Conservation (phyloP, 192 early-diverging fungal genomes). For the Glomus cerebriforme region DNA sequence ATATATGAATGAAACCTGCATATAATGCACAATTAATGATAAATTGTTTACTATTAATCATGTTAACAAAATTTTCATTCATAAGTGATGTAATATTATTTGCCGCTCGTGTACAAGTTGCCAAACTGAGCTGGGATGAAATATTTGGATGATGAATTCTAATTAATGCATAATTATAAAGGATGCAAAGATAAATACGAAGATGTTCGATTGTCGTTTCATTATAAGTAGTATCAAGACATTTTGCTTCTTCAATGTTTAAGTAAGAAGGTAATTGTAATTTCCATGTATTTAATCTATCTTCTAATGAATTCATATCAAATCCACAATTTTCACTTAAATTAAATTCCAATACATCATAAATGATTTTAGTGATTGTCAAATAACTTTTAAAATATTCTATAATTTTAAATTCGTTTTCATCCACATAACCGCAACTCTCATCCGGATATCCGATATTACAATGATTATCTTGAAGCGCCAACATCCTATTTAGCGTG, state of each 20-base stretch:
- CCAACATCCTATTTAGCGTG: neutral
- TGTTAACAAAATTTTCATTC: conserved; percentile 7
- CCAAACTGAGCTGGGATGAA: neutral
- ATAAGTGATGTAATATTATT: conserved; percentile 18
- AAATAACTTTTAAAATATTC: conserved; percentile 5
- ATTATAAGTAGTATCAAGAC: neutral
- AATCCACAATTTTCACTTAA: neutral
- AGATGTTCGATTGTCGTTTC: conserved; percentile 26
- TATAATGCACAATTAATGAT: conserved; percentile 22
- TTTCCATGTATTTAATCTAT: conserved; percentile 6
- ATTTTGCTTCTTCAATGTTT: neutral
- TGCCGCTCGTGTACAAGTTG: neutral
- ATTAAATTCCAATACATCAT: conserved; percentile 16
- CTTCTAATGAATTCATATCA: neutral
- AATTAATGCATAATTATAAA: conserved; percentile 28
- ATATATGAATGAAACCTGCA: conserved; percentile 25
- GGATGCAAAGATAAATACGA: conserved; percentile 13
- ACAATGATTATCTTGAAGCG: conserved; percentile 13
- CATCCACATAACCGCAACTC: neutral
- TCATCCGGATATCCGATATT: neutral
- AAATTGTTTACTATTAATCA: conserved; percentile 28
- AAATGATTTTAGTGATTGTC: conserved; percentile 16
- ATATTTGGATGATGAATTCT: conserved; percentile 20
- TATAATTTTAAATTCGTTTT: neutral
- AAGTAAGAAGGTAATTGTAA: conserved; percentile 12